These are phyloP conservation scores for Pholiota molesta DNA, from an alignment of 768 basidiomycete species.

Conservation along the genomic window DNA sequence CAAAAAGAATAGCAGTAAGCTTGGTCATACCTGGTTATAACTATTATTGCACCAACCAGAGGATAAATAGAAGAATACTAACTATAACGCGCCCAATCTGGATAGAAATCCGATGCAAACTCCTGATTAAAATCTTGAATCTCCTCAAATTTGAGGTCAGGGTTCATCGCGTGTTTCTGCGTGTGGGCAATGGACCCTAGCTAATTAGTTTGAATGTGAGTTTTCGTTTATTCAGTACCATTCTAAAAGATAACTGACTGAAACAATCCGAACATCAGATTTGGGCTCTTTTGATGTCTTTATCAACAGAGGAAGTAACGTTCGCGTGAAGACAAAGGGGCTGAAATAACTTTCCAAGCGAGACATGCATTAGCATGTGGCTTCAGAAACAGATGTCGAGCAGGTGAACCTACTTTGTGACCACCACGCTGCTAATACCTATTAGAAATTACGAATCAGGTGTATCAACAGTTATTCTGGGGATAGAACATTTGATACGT, in stretches of 20 bases:
- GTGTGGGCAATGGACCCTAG: slow-evolving; percentile 29
- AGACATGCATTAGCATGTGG: slow-evolving; percentile 5
- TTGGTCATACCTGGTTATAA: slow-evolving; percentile 43
- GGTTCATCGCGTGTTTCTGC: slow-evolving; percentile 21
- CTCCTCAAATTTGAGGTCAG: slow-evolving; percentile 29
- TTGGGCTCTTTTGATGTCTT: slow-evolving; percentile 29
- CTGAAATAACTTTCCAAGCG: slow-evolving; percentile 27
- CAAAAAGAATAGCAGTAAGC: slow-evolving; percentile 46
- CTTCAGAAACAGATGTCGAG: neutral
- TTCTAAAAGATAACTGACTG: slow-evolving; percentile 15
- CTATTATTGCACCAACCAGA: neutral
- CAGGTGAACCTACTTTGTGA: slow-evolving; percentile 11
- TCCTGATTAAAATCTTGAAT: slow-evolving; percentile 37
- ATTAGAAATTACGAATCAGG: neutral
- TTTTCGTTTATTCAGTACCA: too few relatives aligned
- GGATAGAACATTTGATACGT: neutral
- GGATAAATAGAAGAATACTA: slow-evolving; percentile 9
- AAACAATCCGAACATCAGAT: slow-evolving; percentile 36
- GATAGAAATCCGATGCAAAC: slow-evolving; percentile 27
- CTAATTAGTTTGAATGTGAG: slow-evolving; percentile 12
- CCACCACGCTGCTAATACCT: slow-evolving; percentile 20
- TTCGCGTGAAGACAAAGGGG: slow-evolving; percentile 31
- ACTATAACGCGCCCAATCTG: slow-evolving; percentile 31
- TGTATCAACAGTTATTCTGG: neutral
- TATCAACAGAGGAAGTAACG: slow-evolving; percentile 32